Evolutionary conservation across 305 asterid genomes (phyloP).

Genomic region (Stenogyne calaminthoides): DNA sequence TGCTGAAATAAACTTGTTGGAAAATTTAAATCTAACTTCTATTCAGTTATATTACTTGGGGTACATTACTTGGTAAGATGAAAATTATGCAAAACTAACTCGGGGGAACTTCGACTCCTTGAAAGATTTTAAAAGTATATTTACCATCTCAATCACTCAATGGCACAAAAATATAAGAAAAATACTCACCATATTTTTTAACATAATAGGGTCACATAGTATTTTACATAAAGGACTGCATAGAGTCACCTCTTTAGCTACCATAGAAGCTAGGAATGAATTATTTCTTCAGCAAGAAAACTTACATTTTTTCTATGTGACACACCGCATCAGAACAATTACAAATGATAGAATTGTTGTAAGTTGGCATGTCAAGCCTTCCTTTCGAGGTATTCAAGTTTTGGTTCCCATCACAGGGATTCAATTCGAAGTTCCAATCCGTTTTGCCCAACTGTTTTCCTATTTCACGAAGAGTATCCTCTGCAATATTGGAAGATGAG

Average conservation of each 20-base stretch:
- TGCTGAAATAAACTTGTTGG: too few relatives aligned
- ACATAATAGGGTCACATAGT: not conserved
- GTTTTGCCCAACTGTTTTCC: conserved; percentile 51
- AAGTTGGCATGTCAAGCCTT: conserved; percentile 24
- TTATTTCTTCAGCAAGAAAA: not conserved
- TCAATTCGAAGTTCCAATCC: conserved; percentile 53
- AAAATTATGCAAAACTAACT: too few relatives aligned
- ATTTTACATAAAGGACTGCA: not conserved
- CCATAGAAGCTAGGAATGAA: not conserved
- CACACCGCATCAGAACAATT: conserved; percentile 46
- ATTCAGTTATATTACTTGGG: too few relatives aligned
- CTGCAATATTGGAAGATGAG: conserved; percentile 30
- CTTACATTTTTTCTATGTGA: conserved; percentile 52
- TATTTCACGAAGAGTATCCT: conserved; percentile 47
- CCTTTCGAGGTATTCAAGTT: conserved; percentile 46
- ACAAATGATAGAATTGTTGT: conserved; percentile 45
- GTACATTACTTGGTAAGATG: too few relatives aligned
- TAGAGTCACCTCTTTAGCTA: not conserved
- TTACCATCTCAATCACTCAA: too few relatives aligned
- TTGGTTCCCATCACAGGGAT: conserved; percentile 58
- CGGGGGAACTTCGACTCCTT: too few relatives aligned
- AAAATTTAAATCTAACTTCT: too few relatives aligned
- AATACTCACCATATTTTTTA: too few relatives aligned
- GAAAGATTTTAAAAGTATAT: too few relatives aligned
- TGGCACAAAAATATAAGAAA: not conserved